Evolutionary conservation across 306 rosid species (phyloP), one percentile per base, ranked within the genome.

Genomic region (Trifolium pratense): DNA sequence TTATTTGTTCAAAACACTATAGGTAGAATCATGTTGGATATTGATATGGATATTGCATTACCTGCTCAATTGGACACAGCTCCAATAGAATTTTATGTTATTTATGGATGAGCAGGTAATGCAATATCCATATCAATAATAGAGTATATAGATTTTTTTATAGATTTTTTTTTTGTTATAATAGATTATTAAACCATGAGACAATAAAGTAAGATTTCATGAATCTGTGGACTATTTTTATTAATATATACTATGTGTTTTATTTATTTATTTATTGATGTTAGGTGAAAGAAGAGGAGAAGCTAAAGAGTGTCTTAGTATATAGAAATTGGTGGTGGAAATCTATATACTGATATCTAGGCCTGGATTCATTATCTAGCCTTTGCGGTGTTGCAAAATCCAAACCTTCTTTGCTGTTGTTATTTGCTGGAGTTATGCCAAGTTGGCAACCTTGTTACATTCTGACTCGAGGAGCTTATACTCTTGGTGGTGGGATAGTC

Each of bases 401-500:
- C 42, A 87, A 84, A 75, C 87, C 85, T 37, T 87, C 87, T 74
- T 71, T 81, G 74, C 81, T 87, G 74, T 62, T 90, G 85, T 51
- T 87, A 72, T 71, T 83, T 9, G 89, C 91, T n/a, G 93, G 93
- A 74, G 79, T 77, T 65, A 91, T 95, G n/a, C n/a, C n/a, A n/a
- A n/a, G n/a, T n/a, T n/a, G 97, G 96, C 96, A 60, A 84, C 97
- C 29, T 37, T 90, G 76, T 80, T 77, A 34, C 92, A 95, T 75
- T 88, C 96, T 0, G 99, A 92, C 74, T 86, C 99, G 39, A 83
- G 97, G 78, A 96, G 97, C 66, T 78, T 95, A 66, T 95, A 95
- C 80, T 95, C 99, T 68, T 95, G 99, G 99, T 95, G 99, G 99
- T 95, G 99, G 99, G 99, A 95, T 73, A 95, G 99, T 75, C 99